Conservation (phyloP, 352 stramenopile genomes). For the Pythium aquatile region DNA sequence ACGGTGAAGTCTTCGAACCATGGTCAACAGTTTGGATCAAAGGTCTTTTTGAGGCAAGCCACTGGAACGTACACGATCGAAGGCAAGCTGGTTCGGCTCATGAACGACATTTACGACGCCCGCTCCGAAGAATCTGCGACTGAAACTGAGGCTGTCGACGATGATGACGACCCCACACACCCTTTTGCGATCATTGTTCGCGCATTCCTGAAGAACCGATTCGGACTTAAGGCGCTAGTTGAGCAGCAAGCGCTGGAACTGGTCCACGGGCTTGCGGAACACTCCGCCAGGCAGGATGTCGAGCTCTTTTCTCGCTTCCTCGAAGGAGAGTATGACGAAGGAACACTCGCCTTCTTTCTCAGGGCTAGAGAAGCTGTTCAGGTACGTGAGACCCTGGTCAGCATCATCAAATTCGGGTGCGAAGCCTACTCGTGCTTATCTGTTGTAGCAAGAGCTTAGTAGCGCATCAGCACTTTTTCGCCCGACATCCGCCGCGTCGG, state of each 20-base stretch:
- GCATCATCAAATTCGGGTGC: neutral
- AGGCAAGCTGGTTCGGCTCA: conserved; percentile 43
- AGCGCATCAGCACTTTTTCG: conserved; percentile 7
- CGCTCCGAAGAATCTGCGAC: conserved; percentile 28
- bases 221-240: conserved; percentile 58
- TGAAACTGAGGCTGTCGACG: neutral
- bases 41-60: neutral
- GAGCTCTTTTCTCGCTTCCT: conserved; percentile 65
- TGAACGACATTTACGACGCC: conserved; percentile 77
- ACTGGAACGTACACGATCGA: conserved; percentile 25
- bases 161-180: neutral
- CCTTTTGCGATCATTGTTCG: conserved; percentile 46
- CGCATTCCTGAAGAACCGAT: conserved; percentile 64
- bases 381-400: conserved; percentile 24
- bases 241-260: conserved; percentile 63
- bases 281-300: conserved; percentile 43
- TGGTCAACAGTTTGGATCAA: conserved; percentile 2
- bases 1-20: neutral
- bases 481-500: conserved; percentile 17
- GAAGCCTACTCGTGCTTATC: neutral
- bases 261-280: conserved; percentile 38
- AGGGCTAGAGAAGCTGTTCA: conserved; percentile 39
- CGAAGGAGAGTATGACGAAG: conserved; percentile 45
- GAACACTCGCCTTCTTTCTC: conserved; percentile 54
- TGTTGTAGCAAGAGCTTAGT: conserved; percentile 8